Evolutionary conservation across 306 rosid genomes (phyloP), one percentile per base, ranked within the genome.

Genomic region (Lathyrus oleraceus): DNA sequence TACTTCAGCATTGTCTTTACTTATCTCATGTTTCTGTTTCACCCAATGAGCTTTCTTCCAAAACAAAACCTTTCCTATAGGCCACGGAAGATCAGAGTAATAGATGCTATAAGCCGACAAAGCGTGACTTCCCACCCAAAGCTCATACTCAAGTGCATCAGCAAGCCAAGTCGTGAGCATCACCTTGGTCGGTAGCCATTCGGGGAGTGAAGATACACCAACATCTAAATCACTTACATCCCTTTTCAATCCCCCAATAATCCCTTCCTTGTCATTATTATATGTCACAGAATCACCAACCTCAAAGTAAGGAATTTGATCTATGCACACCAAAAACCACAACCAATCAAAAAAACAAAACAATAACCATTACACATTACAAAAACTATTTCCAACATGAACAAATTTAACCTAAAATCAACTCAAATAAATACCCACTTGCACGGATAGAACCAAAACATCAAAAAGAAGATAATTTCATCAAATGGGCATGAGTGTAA

Each of bases 41-140:
- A 87, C 76, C 60, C 56, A 75, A 39, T 64, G 44, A 47, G 75
- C 64, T 82, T 91, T 82, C 81, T 89, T 89, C 65, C 83, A 69
- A 40, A 66, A 87, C 13, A 95, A 79, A 40, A 85, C 48, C 78
- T 83, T 95, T 70, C 96, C 91, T 8, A 91, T 78, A 14, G 97
- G 93, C 96, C 97, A 95, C 0, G 99, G 92, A 53, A 95, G 95
- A 71, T 88, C 93, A 21, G 99, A 82, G 73, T 73, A 89, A 78
- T 87, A 95, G 69, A 89, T 85, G 27, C 35, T 74, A 73, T 78
- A 60, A 43, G 89, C 93, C 70, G 91, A 52, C 28, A 73, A 70
- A 69, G 81, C 74, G 67, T 85, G 87, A 76, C 83, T 67, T 61
- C 87, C 97, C 39, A 95, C 73, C 95, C 94, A 95, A 35, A 95